Base-by-base conservation (phyloP, 192 early-diverging fungal genomes). In the Backusella luteola region DNA sequence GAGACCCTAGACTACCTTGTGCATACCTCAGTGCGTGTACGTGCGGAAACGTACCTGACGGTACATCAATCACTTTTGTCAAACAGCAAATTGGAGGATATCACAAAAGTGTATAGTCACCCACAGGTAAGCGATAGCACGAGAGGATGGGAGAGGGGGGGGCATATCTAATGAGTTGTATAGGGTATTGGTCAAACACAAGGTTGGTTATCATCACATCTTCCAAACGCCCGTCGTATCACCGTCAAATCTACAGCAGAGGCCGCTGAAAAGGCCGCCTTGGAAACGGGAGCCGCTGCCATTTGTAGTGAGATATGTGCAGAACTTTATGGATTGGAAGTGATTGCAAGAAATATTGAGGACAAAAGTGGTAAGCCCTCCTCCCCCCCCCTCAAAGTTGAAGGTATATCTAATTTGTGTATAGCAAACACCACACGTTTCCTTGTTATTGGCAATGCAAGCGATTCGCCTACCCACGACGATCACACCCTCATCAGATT, bases 351-450 rank as follows among this genome's bases (percentile, higher is more conserved):
- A 42, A 87, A 94, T 63, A 95, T 98, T 79, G 94, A 97, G 56
- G 91, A 96, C 73, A 66, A 82, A 15, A 88, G 90, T 75, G 88
- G 42, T 44, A 44, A 39, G 38, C 0, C 1, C 26, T 26, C 26
- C 0, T 0, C 26, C 26, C 26, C 26, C 26, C 26, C 26, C 26
- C 26, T n/a, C n/a, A n/a, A n/a, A n/a, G n/a, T n/a, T n/a, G n/a
- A n/a, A n/a, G n/a, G n/a, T n/a, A n/a, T n/a, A n/a, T n/a, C n/a
- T n/a, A n/a, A n/a, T n/a, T n/a, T n/a, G n/a, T n/a, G n/a, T n/a
- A n/a, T n/a, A 91, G 92, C 91, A 76, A 99, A 99, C 77, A 93
- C 91, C 0, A 99, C 97, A 0, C 90, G 97, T 53, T 99, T 99
- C 90, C 91, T 99, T 76, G 90, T 99, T 29, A 81, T 99, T 17